These are phyloP conservation scores for Colletotrichum lentis DNA, from an alignment of 2,329 filamentous ascomycete genomes.

Conservation along the genomic window DNA sequence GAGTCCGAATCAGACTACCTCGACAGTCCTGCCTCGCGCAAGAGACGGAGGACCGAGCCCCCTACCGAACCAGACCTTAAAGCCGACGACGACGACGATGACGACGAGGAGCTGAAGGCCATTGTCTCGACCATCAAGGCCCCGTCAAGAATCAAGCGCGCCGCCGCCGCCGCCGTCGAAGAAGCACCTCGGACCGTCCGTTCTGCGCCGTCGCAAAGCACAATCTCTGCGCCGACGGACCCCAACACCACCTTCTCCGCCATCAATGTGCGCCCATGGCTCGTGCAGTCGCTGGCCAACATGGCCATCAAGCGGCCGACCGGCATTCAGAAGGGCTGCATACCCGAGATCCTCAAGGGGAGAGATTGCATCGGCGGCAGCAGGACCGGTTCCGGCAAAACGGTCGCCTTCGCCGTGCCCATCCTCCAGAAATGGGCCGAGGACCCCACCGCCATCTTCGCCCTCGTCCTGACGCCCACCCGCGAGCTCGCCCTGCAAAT, in stretches of 20 bases:
- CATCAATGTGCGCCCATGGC: constrained; percentile 82
- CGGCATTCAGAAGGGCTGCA: constrained; percentile 90
- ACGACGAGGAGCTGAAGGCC: constrained; percentile 46
- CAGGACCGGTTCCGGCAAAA: constrained; percentile 96
- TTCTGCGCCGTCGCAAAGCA: constrained; percentile 39
- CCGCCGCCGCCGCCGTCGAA: constrained; percentile 37
- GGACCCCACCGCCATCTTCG: constrained; percentile 92
- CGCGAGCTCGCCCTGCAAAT: constrained; percentile 94
- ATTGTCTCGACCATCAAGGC: constrained; percentile 56
- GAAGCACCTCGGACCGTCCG: constrained; percentile 40
- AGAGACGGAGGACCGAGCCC: constrained; percentile 54
- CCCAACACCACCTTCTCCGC: constrained; percentile 73
- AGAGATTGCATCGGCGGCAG: constrained; percentile 95
- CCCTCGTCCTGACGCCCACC: constrained; percentile 86
- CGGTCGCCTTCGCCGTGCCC: constrained; percentile 91
- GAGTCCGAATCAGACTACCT: constrained; percentile 59
- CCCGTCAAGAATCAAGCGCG: constrained; percentile 59
- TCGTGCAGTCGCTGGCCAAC: constrained; percentile 78
- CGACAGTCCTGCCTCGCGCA: constrained; percentile 55
- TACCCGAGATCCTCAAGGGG: constrained; percentile 90
- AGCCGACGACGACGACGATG: constrained; percentile 47
- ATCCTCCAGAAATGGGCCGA: constrained; percentile 93
- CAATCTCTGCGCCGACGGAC: constrained; percentile 62
- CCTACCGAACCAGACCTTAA: constrained; percentile 28
- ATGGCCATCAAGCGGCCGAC: constrained; percentile 89